Base-by-base conservation (phyloP, 345 rosid species). In the Salix caprea region DNA sequence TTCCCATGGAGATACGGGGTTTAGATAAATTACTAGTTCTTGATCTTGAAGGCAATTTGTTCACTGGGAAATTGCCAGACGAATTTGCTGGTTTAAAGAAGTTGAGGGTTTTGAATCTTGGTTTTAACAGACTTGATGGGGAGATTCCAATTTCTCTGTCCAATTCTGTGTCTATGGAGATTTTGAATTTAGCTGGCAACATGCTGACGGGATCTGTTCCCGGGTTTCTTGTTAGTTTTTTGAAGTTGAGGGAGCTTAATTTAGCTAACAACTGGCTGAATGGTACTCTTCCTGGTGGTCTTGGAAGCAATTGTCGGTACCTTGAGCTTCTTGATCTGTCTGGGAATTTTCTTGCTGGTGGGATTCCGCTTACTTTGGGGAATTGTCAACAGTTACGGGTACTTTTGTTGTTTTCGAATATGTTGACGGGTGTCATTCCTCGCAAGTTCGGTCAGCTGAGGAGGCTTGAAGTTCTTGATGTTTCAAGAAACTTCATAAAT, bases 281-380 rank as follows among this genome's bases (percentile, higher is more conserved):
- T 62, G 84, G 84, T 3, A 65, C 77, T 23, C 65, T 84, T 76
- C 84, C 82, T 7, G 67, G 28, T 32, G 73, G 54, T 26, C 23
- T 78, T 26, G 80, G 78, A 46, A 39, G 26, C 54, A 42, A 70
- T 42, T 82, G 80, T 42, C 69, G 0, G 72, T 42, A 56, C 74
- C 70, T 83, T 24, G 77, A 80, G 76, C 77, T 75, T 80, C 81
- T 83, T 77, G 83, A 83, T 74, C 65, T 83, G 68, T 83, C 86
- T 16, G 74, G 83, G 74, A 83, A 83, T 72, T 74, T 68, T 58
- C 74, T 83, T 5, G 50, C 24, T 67, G 83, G 86, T 64, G 26
- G 62, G 56, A 80, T 83, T 48, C 86, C 83, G 2, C 19, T 18
- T 65, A 58, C 73, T 69, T 79, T 82, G 76, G 83, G 81, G 42